Evolutionary conservation across 2,329 filamentous ascomycete species (phyloP).

Genomic region (Clarireedia hainanense): DNA sequence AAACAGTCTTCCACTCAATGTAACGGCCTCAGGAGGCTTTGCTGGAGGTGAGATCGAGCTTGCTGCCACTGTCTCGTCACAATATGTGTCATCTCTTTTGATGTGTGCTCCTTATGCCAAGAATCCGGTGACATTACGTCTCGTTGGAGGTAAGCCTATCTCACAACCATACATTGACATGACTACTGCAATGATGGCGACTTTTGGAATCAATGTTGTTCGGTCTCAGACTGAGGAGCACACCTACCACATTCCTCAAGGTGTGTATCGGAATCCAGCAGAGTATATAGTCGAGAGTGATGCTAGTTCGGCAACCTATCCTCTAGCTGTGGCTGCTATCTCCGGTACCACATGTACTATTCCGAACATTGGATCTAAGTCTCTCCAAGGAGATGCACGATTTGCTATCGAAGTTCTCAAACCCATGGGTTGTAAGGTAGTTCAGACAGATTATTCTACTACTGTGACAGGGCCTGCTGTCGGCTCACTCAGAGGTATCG

Average conservation of each 20-base stretch:
- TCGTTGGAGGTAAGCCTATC: slow-evolving; percentile 95
- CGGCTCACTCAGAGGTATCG: slow-evolving; percentile 65
- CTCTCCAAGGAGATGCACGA: slow-evolving; percentile 87
- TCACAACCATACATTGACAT: slow-evolving; percentile 98
- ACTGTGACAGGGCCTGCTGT: slow-evolving; percentile 82
- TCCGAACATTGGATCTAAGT: slow-evolving; percentile 88
- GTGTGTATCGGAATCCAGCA: slow-evolving; percentile 70
- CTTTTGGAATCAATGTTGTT: slow-evolving; percentile 77
- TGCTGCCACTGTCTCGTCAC: slow-evolving; percentile 93
- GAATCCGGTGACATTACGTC: slow-evolving; percentile 77
- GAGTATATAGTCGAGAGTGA: slow-evolving; percentile 94
- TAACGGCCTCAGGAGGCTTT: slow-evolving; percentile 76
- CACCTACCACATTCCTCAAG: slow-evolving; percentile 89
- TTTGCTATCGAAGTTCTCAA: slow-evolving; percentile 85
- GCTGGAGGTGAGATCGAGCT: slow-evolving; percentile 83
- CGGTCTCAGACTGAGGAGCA: slow-evolving; percentile 72
- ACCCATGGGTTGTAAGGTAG: slow-evolving; percentile 89
- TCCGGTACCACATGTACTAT: slow-evolving; percentile 93
- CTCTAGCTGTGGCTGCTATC: slow-evolving; percentile 86
- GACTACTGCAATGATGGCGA: slow-evolving; percentile 95
- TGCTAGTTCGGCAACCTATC: slow-evolving; percentile 95
- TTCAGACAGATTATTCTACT: slow-evolving; percentile 77
- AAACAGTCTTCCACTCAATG: slow-evolving; percentile 74
- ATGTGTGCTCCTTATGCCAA: slow-evolving; percentile 98
- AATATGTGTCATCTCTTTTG: slow-evolving; percentile 93